Base-by-base conservation (phyloP, 352 stramenopile genomes). In the Hyaloperonospora brassicae region DNA sequence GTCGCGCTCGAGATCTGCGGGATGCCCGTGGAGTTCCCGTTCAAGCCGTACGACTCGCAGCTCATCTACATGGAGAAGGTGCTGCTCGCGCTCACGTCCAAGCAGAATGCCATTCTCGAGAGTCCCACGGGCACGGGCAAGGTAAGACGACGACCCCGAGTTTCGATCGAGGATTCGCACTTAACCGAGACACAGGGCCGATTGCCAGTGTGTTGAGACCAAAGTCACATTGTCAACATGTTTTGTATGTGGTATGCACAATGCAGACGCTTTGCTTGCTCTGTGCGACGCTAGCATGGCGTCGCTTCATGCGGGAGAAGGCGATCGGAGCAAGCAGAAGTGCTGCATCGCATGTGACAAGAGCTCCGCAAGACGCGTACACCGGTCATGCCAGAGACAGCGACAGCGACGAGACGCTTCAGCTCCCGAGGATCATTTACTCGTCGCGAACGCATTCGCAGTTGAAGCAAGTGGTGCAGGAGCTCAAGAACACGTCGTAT, bases 361-460 rank as follows among this genome's bases (percentile, higher is more conserved):
- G 44, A 10, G 22, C 13, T 24, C 38, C 43, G 14, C 50, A 54
- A n/a, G 50, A 80, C 34, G 75, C 60, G 25, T 89, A 90, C 47
- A 80, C 90, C 58, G 71, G 73, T 35, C 66, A 73, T 55, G 68
- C 57, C 2, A 76, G 45, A 2, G 52, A 66, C 31, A 51, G 47
- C 27, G 70, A 77, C 47, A 61, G 55, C 39, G 11, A 44, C 7
- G 72, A 79, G 8, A 62, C 64, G 8, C 66, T 64, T 6, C 50
- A 71, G 34, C 47, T 89, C 13, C 87, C 91, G 6, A 85, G 88
- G 22, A 98, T 99, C 56, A 97, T 99, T 62, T 99, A 99, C 66
- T 97, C 96, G 48, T 98, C 95, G 30, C 75, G 97, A 23, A 99
- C 97, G 3, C 97, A 99, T 70, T 98, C 91, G n/a, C 96, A 99